Evolutionary conservation across 164 flowering plant species (phyloP), one percentile per base, ranked within the genome.

Genomic region (Vitis amurensis): DNA sequence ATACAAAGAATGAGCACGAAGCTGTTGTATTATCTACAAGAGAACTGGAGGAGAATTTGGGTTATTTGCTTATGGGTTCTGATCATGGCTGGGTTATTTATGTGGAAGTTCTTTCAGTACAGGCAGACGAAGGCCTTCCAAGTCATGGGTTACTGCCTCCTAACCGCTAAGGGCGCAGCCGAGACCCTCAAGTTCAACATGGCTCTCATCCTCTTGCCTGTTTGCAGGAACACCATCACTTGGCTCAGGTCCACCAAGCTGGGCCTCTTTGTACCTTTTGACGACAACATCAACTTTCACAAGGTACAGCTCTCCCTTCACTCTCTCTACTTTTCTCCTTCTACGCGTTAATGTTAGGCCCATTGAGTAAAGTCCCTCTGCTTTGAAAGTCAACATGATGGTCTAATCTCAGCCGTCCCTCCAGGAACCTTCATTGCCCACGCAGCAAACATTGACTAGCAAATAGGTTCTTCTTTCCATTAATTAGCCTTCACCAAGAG

Each of bases 251-350:
- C 91, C 74, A 92, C 97, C 53, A 81, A 63, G 78, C 64, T 93
- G 59, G 83, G 85, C 3, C 59, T 47, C 52, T 59, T 87, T 48
- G 79, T 96, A 12, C 97, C 98, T 60, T 93, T 96, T 67, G 98
- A 96, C 57, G 99, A 96, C 78, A 96, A 89, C 78, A 93, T 96
- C 80, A 96, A 93, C 76, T 93, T 96, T 74, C 99, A 96, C 82
- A 93, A 92, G 99, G 99, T 93, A 79, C 29, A 27, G n/a, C 23
- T 37, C 44, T 37, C 44, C 7, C 9, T 9, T 48, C 55, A 2
- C 17, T 9, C 47, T 13, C 44, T 47, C 30, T 47, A 59, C n/a
- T 11, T 74, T 71, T 70, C 78, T 71, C 76, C 23, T 62, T 68
- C 62, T 19, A n/a, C 50, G 70, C 69, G 67, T 56, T 71, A 29